phyloP scores from a whole-genome alignment of 345 rosid genomes.

The Rhodamnia argentea region DNA sequence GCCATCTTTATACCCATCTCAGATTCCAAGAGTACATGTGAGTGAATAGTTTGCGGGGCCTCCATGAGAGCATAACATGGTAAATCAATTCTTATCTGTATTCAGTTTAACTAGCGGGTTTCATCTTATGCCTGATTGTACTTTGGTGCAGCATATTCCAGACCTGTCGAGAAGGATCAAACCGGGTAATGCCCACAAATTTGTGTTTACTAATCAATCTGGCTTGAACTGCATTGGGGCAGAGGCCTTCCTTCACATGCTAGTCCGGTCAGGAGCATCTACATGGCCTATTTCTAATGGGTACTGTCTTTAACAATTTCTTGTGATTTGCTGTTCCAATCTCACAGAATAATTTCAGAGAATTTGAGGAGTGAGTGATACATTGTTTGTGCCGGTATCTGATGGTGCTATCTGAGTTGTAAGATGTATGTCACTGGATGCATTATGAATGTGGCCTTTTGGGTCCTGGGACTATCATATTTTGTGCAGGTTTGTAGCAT shows the following conservation, averaged over 20 bases:
- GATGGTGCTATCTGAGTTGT: not conserved
- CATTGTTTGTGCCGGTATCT: not conserved
- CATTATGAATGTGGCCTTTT: not conserved
- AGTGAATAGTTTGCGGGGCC: conserved; percentile 63
- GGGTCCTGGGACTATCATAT: not conserved
- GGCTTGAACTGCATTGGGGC: conserved; percentile 42
- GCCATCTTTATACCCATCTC: conserved; percentile 54
- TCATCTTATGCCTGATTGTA: not conserved
- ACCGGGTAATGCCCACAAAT: conserved; percentile 44
- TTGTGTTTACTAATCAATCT: conserved; percentile 41
- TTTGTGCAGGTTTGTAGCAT: not conserved
- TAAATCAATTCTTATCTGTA: conserved; percentile 10
- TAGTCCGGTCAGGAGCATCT: conserved; percentile 67
- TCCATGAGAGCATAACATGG: conserved; percentile 36
- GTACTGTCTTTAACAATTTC: conserved; percentile 22
- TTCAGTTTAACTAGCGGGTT: not conserved
- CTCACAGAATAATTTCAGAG: not conserved
- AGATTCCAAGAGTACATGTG: conserved; percentile 41
- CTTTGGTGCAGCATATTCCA: conserved; percentile 35
- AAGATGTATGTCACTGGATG: not conserved
- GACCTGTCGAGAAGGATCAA: conserved; percentile 29
- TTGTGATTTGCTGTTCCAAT: conserved; percentile 1
- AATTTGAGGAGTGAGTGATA: not conserved
- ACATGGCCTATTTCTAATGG: conserved; percentile 41
- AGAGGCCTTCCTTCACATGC: conserved; percentile 42